Evolutionary conservation across 1,139 yeast species (phyloP).

Genomic region (Geotrichum phurueaensis): DNA sequence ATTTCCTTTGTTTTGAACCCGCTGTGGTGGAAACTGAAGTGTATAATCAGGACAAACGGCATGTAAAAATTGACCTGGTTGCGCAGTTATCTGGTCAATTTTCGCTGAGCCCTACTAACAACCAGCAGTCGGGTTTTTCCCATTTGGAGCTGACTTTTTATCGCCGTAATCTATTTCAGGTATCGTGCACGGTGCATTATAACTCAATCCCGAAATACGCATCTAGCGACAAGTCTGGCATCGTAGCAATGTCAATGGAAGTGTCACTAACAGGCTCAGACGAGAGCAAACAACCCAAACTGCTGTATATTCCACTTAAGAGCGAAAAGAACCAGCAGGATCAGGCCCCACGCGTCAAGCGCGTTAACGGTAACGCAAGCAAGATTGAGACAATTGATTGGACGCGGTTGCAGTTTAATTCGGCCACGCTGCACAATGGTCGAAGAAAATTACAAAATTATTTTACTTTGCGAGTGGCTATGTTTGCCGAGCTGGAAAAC

Average conservation of each 20-base stretch:
- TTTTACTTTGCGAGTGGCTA: constrained; percentile 45
- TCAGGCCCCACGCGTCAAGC: constrained; percentile 27
- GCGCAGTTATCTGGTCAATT: constrained; percentile 28
- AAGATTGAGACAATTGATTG: constrained; percentile 27
- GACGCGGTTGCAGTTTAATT: constrained; percentile 47
- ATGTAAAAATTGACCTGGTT: constrained; percentile 22
- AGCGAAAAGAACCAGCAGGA: constrained; percentile 8
- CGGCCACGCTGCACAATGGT: constrained; percentile 62
- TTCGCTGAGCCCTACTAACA: constrained; percentile 24
- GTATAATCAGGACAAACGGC: constrained; percentile 25
- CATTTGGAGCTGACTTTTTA: constrained; percentile 27
- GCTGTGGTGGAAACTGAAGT: constrained; percentile 21
- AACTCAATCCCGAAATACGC: constrained; percentile 30
- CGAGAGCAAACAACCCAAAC: constrained; percentile 26
- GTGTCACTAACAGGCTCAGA: constrained; percentile 28
- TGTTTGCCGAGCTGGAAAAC: constrained; percentile 37
- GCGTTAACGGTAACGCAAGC: constrained; percentile 13
- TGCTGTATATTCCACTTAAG: constrained; percentile 30
- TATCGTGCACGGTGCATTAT: constrained; percentile 28
- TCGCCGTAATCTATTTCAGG: constrained; percentile 32
- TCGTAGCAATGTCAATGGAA: constrained; percentile 29
- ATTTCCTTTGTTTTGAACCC: background rate
- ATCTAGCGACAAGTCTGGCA: constrained; percentile 24
- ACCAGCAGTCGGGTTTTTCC: background rate
- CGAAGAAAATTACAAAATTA: constrained; percentile 52